Percentiles rank a stretch among this genome's conserved stretches.
These are phyloP conservation scores for Penicillium steckii DNA, from an alignment of 495 filamentous ascomycete genomes.

Conservation along the genomic window DNA sequence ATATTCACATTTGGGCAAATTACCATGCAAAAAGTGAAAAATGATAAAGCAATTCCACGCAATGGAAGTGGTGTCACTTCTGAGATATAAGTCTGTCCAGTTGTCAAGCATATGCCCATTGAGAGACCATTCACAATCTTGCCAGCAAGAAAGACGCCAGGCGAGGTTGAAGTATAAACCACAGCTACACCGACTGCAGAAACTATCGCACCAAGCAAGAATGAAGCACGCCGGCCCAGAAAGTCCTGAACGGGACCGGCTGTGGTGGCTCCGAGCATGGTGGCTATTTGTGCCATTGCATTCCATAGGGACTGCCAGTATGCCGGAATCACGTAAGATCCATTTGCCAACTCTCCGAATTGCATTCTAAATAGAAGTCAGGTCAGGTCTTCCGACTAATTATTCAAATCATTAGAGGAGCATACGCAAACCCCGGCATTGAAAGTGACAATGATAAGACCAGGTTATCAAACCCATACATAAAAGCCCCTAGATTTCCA, in stretches of 20 bases:
- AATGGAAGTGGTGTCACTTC: constrained; percentile 23
- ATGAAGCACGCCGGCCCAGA: constrained; percentile 20
- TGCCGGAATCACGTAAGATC: constrained; percentile 20
- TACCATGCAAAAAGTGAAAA: constrained; percentile 21
- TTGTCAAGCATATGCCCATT: constrained; percentile 19
- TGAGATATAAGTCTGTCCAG: constrained; percentile 27
- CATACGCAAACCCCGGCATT: constrained; percentile 27
- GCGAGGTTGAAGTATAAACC: constrained; percentile 13
- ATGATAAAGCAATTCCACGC: constrained; percentile 21
- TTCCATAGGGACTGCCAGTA: constrained; percentile 32
- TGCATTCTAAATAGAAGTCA: constrained; percentile 4
- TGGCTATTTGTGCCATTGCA: constrained; percentile 23
- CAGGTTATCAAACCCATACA: constrained; percentile 32
- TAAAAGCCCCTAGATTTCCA: constrained; percentile 20
- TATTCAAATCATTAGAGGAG: neutral
- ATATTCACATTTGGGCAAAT: neutral
- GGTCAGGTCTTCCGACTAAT: neutral
- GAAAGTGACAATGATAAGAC: constrained; percentile 19
- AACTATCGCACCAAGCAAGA: constrained; percentile 14
- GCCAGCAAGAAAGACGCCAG: constrained; percentile 23
- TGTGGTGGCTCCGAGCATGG: constrained; percentile 20
- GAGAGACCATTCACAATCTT: constrained; percentile 26
- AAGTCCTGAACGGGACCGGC: constrained; percentile 22
- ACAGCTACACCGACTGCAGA: constrained; percentile 22
- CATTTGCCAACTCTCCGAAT: constrained; percentile 9